Percentiles rank a stretch among this genome's conserved stretches.
phyloP scores from a whole-genome alignment of 2,329 filamentous ascomycete species.

The Cryphonectria radicalis region DNA sequence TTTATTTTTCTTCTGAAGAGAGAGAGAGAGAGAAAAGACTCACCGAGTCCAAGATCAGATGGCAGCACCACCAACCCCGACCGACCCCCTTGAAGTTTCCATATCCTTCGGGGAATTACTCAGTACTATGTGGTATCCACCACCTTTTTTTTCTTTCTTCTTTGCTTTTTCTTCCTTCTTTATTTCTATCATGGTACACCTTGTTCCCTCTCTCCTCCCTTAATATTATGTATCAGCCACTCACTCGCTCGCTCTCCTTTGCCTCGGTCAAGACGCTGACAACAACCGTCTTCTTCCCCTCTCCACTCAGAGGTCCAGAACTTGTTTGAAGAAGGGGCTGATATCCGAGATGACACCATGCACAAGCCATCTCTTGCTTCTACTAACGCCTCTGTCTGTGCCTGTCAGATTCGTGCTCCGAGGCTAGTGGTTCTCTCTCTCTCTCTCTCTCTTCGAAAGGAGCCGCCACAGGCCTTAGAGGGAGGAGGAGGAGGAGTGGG shows the following conservation, averaged over 20 bases:
- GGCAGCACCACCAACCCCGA: background rate
- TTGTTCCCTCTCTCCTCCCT: background rate
- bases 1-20: too few relatives aligned
- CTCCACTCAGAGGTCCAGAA: background rate
- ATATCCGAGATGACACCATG: background rate
- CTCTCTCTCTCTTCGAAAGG: background rate
- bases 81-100: too few relatives aligned
- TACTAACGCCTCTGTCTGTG: background rate
- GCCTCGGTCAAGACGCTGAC: background rate
- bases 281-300: background rate
- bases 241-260: background rate
- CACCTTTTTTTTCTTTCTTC: too few relatives aligned
- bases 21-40: too few relatives aligned
- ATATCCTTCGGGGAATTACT: background rate
- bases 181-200: background rate
- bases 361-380: constrained; percentile 5
- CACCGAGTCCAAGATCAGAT: constrained; percentile 3
- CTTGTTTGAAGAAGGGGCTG: background rate
- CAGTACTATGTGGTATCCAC: background rate
- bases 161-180: too few relatives aligned
- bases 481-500: background rate
- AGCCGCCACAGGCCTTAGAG: background rate
- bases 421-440: background rate
- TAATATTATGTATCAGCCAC: background rate
- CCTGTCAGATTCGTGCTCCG: background rate